A percentile compares a stretch with the other conserved stretches of the same genome.
Evolutionary conservation across 257 asterid genomes (phyloP).

Genomic region (Eustoma russellianum): DNA sequence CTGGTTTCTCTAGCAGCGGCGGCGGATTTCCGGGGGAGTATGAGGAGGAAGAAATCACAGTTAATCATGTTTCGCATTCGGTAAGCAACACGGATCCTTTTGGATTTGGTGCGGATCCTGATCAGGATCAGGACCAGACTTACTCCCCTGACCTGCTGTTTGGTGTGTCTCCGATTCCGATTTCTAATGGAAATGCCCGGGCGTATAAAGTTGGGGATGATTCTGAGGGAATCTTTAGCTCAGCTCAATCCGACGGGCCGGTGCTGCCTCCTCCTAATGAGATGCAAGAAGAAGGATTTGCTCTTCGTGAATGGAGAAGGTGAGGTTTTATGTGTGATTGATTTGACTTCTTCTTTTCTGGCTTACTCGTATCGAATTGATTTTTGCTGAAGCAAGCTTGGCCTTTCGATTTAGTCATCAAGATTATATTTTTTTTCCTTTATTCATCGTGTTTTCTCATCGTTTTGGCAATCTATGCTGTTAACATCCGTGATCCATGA

Average conservation of each 20-base stretch:
- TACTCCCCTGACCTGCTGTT: slow-evolving; percentile 20
- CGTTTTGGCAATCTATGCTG: too few relatives aligned
- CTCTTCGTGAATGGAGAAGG: slow-evolving; percentile 93
- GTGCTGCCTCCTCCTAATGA: slow-evolving; percentile 75
- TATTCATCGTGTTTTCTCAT: too few relatives aligned
- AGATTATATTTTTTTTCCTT: too few relatives aligned
- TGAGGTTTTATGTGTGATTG: not conserved
- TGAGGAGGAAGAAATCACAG: slow-evolving; percentile 47
- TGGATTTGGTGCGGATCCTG: slow-evolving; percentile 43
- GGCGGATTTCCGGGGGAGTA: slow-evolving; percentile 34
- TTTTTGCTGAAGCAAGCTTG: too few relatives aligned
- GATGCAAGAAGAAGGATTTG: slow-evolving; percentile 79
- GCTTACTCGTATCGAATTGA: too few relatives aligned
- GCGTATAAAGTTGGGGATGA: slow-evolving; percentile 41
- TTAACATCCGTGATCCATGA: too few relatives aligned
- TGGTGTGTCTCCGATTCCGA: slow-evolving; percentile 40
- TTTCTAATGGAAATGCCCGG: slow-evolving; percentile 60
- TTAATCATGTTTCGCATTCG: slow-evolving; percentile 39
- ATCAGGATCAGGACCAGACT: slow-evolving; percentile 25
- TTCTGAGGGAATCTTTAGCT: slow-evolving; percentile 62
- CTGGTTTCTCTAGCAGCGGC: slow-evolving; percentile 13
- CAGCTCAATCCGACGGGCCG: slow-evolving; percentile 47
- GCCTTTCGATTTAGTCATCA: too few relatives aligned
- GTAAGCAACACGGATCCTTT: slow-evolving; percentile 65
- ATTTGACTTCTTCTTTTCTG: too few relatives aligned